Evolutionary conservation across 1,284 basidiomycete genomes (phyloP), one percentile per base, ranked within the genome.

Genomic region (Rhodotorula glutinis): DNA sequence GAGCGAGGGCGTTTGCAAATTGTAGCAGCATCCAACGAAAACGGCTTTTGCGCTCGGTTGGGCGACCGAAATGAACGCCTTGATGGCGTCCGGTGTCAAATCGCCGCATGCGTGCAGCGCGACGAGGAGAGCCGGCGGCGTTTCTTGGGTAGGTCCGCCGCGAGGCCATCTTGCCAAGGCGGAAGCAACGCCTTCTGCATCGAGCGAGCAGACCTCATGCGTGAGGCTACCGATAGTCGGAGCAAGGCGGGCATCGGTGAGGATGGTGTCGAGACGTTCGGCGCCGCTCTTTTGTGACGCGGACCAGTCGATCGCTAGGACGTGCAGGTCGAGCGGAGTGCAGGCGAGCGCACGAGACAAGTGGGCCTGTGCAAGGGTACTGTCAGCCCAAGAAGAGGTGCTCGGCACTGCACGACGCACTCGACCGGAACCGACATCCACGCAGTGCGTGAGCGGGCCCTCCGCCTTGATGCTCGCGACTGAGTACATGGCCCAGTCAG

Each of bases 11-110:
- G 68, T 70, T 33, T 58, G 60, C 14, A 73, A 27, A 57, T 73
- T 73, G 66, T 73, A 73, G 59, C 72, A 73, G 56, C 72, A 73
- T 2, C 72, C 72, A 27, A 70, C 66, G 9, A 62, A 54, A 25
- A 73, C 51, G 5, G 66, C 61, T 1, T 46, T 33, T 4, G 60
- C 60, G 16, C 25, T 41, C 10, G 30, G 27, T 7, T n/a, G 30
- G 47, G 47, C 7, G 19, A 51, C n/a, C 25, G 44, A 52, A 13
- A 63, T n/a, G 38, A 73, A 71, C 1, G 69, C 72, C 21, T 60
- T 49, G 19, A 73, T 49, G 10, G 72, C 59, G 21, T 57, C 65
- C 13, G 65, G 54, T 3, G 72, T 73, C 13, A 73, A 47, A 53
- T 73, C 69, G 1, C 72, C 72, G 25, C 72, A 73, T 1, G 69